Percentiles rank a stretch among this genome's conserved stretches.
These are phyloP conservation scores for Geotrichum bryndzae DNA, from an alignment of 1,139 yeast genomes.

Conservation along the genomic window DNA sequence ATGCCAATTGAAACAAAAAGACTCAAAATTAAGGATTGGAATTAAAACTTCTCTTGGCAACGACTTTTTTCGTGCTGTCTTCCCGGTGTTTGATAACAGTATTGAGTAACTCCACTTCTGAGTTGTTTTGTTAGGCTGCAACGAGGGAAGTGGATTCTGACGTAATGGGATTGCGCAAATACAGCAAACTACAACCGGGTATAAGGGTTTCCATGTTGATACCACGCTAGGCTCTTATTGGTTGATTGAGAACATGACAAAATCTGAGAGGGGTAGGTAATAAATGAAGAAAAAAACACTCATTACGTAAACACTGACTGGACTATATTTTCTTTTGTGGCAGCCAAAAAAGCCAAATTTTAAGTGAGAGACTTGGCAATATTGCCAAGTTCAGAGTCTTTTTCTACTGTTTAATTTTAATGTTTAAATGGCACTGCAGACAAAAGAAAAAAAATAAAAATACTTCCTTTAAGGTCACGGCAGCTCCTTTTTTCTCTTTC, in stretches of 20 bases:
- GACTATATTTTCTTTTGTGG: background rate
- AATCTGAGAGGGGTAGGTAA: too few relatives aligned
- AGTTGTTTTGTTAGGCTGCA: too few relatives aligned
- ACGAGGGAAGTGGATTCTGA: too few relatives aligned
- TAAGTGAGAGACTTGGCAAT: background rate
- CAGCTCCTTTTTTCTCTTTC: too few relatives aligned
- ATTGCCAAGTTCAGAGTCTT: constrained; percentile 7
- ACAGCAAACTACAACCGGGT: background rate
- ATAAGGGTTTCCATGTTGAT: background rate
- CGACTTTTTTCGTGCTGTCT: background rate
- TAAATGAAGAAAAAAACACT: background rate
- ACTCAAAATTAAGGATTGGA: background rate
- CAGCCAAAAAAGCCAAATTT: background rate
- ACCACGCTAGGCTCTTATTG: background rate
- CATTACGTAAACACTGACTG: background rate
- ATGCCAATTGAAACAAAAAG: background rate
- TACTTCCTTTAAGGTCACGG: too few relatives aligned
- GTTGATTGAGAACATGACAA: background rate
- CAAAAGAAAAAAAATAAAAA: too few relatives aligned
- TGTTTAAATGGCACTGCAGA: background rate
- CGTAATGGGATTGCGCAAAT: background rate
- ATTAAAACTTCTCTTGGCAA: background rate
- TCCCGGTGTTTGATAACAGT: background rate
- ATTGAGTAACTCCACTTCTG: too few relatives aligned
- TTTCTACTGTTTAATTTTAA: background rate